These are phyloP conservation scores for Diaporthe ilicicola DNA, from an alignment of 2,329 filamentous ascomycete species.

Conservation along the genomic window DNA sequence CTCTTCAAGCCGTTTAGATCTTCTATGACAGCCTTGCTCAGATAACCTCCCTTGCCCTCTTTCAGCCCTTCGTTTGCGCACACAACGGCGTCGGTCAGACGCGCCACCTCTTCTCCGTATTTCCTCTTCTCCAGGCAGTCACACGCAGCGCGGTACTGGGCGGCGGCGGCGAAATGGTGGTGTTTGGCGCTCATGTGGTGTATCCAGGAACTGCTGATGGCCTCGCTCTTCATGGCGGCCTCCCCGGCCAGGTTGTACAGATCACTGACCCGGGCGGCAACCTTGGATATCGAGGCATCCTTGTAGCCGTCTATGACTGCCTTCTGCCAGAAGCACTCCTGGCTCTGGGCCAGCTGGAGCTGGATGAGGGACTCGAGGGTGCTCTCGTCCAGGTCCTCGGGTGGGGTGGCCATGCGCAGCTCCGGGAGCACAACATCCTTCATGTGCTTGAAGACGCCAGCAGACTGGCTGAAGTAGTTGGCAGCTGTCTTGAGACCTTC, in stretches of 20 bases:
- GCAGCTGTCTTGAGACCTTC: slow-evolving; percentile 89
- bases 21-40: slow-evolving; percentile 82
- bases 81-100: slow-evolving; percentile 80
- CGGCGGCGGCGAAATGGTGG: slow-evolving; percentile 94
- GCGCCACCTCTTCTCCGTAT: slow-evolving; percentile 94
- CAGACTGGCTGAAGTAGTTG: slow-evolving; percentile 88
- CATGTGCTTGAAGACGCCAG: slow-evolving; percentile 83
- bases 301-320: slow-evolving; percentile 94
- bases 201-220: slow-evolving; percentile 94
- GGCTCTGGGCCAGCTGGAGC: slow-evolving; percentile 88
- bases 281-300: slow-evolving; percentile 88
- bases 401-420: slow-evolving; percentile 79
- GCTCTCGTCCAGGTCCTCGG: slow-evolving; percentile 93
- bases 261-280: slow-evolving; percentile 90
- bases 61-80: slow-evolving; percentile 89
- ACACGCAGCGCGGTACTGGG: slow-evolving; percentile 89
- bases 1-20: slow-evolving; percentile 86
- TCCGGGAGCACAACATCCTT: slow-evolving; percentile 82
- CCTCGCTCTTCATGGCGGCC: slow-evolving; percentile 86
- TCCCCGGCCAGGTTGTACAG: slow-evolving; percentile 87
- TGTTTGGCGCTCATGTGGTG: slow-evolving; percentile 98
- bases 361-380: slow-evolving; percentile 86
- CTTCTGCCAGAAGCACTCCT: slow-evolving; percentile 99
- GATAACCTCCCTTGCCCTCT: slow-evolving; percentile 75
- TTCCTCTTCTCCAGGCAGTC: slow-evolving; percentile 93